Evolutionary conservation across 2,329 filamentous ascomycete genomes (phyloP).

Genomic region (Penicillium griseofulvum): DNA sequence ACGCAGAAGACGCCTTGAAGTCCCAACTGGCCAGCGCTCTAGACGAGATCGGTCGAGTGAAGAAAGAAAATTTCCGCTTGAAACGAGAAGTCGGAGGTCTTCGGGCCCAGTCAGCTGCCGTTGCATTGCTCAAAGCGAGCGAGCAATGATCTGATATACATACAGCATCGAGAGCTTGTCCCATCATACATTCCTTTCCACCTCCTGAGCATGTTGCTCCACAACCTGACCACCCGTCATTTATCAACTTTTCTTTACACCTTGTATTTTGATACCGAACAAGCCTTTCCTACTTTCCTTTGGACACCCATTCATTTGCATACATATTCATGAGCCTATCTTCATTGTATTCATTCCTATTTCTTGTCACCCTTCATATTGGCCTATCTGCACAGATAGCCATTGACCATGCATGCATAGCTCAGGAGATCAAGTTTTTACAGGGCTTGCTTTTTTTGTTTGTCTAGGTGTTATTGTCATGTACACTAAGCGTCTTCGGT

Average conservation of each 20-base stretch:
- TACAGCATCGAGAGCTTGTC: background rate
- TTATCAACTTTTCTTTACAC: constrained; percentile 6
- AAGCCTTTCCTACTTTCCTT: constrained; percentile 9
- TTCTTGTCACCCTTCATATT: constrained; percentile 17
- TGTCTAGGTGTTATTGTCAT: constrained; percentile 17
- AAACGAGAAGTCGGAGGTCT: constrained; percentile 78
- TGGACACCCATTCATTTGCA: constrained; percentile 7
- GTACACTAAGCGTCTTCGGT: constrained; percentile 27
- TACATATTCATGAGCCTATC: constrained; percentile 4
- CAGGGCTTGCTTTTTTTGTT: constrained; percentile 13
- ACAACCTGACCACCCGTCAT: background rate
- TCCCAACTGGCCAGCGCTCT: constrained; percentile 67
- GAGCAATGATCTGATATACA: constrained; percentile 21
- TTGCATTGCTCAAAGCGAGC: constrained; percentile 31
- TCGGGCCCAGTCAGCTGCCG: constrained; percentile 48
- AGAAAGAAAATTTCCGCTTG: constrained; percentile 81
- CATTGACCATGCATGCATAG: constrained; percentile 23
- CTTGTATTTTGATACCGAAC: constrained; percentile 18
- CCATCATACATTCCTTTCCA: constrained; percentile 1
- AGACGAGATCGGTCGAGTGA: constrained; percentile 73
- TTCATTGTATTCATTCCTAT: constrained; percentile 13
- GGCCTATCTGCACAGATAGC: constrained; percentile 17
- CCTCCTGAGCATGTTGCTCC: background rate
- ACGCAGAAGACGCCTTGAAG: constrained; percentile 76
- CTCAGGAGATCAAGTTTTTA: constrained; percentile 19